Percentiles rank a stretch among this genome's conserved stretches.
These are phyloP conservation scores for Cicer judaicum DNA, from an alignment of 306 rosid genomes.

Conservation along the genomic window DNA sequence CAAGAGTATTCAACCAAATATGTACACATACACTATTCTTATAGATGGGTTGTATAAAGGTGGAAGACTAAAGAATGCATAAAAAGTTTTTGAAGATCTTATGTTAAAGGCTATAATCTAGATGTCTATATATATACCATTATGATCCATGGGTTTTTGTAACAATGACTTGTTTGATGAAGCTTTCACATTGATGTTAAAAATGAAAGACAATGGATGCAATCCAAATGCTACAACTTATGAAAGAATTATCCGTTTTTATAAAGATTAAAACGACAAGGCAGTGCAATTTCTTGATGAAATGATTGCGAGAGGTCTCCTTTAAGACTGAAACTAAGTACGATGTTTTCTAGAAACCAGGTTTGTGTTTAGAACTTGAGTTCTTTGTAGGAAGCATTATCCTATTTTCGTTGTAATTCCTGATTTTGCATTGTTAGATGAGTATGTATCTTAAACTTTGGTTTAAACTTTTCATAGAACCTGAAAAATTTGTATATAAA, in stretches of 20 bases:
- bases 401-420: neutral
- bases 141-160: neutral
- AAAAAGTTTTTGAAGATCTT: neutral
- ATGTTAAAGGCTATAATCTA: neutral
- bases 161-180: neutral
- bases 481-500: neutral
- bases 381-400: neutral
- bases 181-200: neutral
- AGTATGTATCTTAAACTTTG: neutral
- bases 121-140: neutral
- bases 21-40: neutral
- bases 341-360: neutral
- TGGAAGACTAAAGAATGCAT: neutral
- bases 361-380: neutral
- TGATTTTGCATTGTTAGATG: neutral
- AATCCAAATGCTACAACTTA: neutral
- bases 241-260: neutral
- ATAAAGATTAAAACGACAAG: neutral
- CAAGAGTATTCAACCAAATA: neutral
- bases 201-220: neutral
- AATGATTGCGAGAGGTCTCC: conserved; percentile 12
- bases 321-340: neutral
- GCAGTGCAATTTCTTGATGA: neutral
- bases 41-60: neutral
- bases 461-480: neutral